These are phyloP conservation scores for Aechmea fasciata DNA, from an alignment of 176 grass and related monocot genomes.

Conservation along the genomic window DNA sequence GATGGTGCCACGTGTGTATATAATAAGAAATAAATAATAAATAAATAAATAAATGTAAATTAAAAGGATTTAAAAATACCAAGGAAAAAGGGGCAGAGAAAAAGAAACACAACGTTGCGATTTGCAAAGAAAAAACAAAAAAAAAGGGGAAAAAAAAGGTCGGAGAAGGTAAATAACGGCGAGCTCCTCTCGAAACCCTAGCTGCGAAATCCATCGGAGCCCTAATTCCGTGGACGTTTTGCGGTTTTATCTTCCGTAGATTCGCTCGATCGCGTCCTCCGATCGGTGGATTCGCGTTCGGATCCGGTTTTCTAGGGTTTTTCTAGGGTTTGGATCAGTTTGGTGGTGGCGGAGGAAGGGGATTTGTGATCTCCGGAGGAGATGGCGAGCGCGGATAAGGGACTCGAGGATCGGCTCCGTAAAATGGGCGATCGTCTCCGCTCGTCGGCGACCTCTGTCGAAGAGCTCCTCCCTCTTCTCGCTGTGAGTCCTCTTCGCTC, in stretches of 20 bases:
- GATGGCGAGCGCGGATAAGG: constrained; percentile 11
- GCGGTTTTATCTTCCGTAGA: neutral
- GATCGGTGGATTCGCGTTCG: neutral
- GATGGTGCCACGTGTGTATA: neutral
- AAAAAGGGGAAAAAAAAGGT: neutral
- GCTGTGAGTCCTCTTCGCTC: constrained; percentile 11
- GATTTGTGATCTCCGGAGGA: constrained; percentile 1
- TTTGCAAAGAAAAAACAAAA: neutral
- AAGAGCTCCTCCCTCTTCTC: constrained; percentile 21
- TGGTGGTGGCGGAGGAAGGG: neutral
- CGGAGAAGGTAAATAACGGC: neutral
- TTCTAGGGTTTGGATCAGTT: neutral
- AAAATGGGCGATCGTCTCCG: constrained; percentile 8
- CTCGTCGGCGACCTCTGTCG: constrained; percentile 13
- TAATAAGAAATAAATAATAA: neutral
- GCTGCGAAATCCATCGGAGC: neutral
- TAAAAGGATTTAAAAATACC: neutral
- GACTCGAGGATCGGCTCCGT: constrained; percentile 14
- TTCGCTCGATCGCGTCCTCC: neutral
- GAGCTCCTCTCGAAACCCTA: neutral
- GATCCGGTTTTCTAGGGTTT: neutral
- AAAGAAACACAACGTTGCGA: neutral
- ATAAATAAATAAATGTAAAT: neutral
- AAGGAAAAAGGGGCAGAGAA: neutral
- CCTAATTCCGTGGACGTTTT: neutral